Percentiles rank a stretch among this genome's conserved stretches.
phyloP scores from a whole-genome alignment of 257 asterid genomes.

The Salvia splendens region DNA sequence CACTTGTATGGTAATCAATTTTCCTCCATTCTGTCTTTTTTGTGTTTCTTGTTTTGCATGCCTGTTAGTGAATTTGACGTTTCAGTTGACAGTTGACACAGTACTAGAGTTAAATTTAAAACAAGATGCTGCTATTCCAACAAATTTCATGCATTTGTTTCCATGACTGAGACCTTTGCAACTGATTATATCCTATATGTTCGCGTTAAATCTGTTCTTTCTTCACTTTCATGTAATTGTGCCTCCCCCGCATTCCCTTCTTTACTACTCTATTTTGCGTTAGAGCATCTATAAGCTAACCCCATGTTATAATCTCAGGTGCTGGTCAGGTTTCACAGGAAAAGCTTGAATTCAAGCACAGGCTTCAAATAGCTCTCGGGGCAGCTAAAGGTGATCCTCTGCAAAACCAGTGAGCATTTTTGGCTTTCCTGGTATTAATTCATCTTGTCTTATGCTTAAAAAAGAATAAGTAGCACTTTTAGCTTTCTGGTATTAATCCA shows the following conservation, averaged over 20 bases:
- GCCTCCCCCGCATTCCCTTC: background rate
- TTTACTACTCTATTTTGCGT: conserved; percentile 1
- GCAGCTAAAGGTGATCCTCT: conserved; percentile 99
- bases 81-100: background rate
- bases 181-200: conserved; percentile 20
- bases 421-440: conserved; percentile 77
- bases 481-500: conserved; percentile 68
- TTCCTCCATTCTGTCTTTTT: conserved; percentile 25
- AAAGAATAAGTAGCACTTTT: conserved; percentile 74
- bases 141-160: conserved; percentile 14
- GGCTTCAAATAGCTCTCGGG: conserved; percentile 93
- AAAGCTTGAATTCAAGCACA: conserved; percentile 94
- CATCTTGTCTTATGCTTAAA: conserved; percentile 44
- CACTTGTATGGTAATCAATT: conserved; percentile 75
- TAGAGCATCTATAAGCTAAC: conserved; percentile 23
- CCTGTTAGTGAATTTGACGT: conserved; percentile 18
- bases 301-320: conserved; percentile 49
- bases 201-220: conserved; percentile 15
- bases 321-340: conserved; percentile 78
- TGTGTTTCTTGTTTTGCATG: background rate
- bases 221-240: conserved; percentile 22
- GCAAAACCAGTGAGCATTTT: conserved; percentile 96
- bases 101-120: background rate
- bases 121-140: conserved; percentile 9
- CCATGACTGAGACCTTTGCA: conserved; percentile 8